phyloP scores from a whole-genome alignment of 148 eudicot species.

The Suaeda aralocaspica region DNA sequence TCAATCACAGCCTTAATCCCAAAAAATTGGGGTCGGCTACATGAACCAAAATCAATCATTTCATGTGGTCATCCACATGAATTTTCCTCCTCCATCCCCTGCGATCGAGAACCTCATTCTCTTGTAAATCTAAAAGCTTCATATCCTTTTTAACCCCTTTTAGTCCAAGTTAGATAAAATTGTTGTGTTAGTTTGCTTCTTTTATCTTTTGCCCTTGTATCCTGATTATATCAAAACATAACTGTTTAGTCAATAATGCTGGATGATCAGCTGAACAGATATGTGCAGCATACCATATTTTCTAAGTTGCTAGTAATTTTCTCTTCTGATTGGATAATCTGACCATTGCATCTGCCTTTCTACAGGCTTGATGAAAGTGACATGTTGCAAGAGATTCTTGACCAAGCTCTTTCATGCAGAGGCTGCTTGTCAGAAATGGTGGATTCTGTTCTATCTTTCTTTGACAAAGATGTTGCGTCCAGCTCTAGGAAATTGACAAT shows the following conservation, averaged over 20 bases:
- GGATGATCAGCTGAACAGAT: background rate
- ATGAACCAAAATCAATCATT: too few species aligned
- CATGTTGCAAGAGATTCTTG: slow-evolving; percentile 56
- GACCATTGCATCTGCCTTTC: background rate
- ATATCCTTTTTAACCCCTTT: too few species aligned
- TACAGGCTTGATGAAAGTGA: slow-evolving; percentile 74
- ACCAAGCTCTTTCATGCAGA: slow-evolving; percentile 61
- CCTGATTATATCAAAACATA: background rate
- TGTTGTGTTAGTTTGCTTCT: too few species aligned
- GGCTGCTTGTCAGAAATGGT: slow-evolving; percentile 56
- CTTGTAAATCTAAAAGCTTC: too few species aligned
- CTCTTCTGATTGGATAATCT: slow-evolving; percentile 3
- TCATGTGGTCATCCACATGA: too few species aligned
- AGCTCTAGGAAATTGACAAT: slow-evolving; percentile 48
- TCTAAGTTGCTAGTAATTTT: background rate
- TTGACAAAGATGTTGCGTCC: slow-evolving; percentile 46
- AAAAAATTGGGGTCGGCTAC: too few species aligned
- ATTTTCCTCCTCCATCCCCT: too few species aligned
- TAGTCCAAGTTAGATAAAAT: too few species aligned
- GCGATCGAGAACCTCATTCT: too few species aligned
- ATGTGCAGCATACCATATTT: background rate
- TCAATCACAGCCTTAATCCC: too few species aligned
- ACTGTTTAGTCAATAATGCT: background rate
- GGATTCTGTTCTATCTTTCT: slow-evolving; percentile 51
- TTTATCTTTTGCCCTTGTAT: background rate